A percentile compares a stretch with the other conserved stretches of the same genome.
Evolutionary conservation across 306 rosid species (phyloP).

Genomic region (Canavalia gladiata): DNA sequence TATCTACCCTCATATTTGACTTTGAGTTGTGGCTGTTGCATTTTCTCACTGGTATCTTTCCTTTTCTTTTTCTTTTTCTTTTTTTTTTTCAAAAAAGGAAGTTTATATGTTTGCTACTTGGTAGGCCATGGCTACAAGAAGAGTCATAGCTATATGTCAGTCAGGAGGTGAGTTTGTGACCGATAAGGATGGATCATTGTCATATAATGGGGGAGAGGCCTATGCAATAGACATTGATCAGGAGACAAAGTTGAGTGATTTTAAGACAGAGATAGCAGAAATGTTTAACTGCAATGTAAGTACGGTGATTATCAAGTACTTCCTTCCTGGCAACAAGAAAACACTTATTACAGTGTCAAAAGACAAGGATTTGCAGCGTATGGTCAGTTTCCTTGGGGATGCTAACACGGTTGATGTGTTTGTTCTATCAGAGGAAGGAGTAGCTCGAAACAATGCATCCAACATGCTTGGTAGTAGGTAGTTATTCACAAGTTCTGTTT

Average conservation of each 20-base stretch:
- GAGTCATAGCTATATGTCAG: constrained; percentile 92
- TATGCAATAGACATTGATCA: constrained; percentile 87
- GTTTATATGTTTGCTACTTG: constrained; percentile 4
- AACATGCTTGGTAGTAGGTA: constrained; percentile 95
- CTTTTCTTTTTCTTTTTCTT: background rate
- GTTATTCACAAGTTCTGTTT: constrained; percentile 48
- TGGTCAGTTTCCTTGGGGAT: constrained; percentile 85
- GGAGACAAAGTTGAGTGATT: constrained; percentile 69
- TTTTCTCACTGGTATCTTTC: background rate
- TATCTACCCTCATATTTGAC: constrained; percentile 25
- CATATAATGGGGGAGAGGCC: constrained; percentile 89
- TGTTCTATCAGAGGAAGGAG: constrained; percentile 74
- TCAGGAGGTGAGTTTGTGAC: constrained; percentile 89
- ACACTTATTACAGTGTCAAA: constrained; percentile 89
- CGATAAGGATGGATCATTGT: constrained; percentile 77
- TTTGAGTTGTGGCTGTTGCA: constrained; percentile 23
- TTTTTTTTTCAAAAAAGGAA: background rate
- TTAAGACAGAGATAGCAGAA: constrained; percentile 86
- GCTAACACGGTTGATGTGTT: constrained; percentile 76
- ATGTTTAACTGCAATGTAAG: constrained; percentile 70
- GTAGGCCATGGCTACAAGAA: constrained; percentile 76
- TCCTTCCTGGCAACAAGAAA: constrained; percentile 92
- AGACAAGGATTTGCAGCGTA: constrained; percentile 95
- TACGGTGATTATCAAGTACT: constrained; percentile 80
- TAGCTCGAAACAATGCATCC: constrained; percentile 66